A percentile compares a stretch with the other conserved stretches of the same genome.
phyloP scores from a whole-genome alignment of 768 basidiomycete genomes.

The Termitomyces sp. region DNA sequence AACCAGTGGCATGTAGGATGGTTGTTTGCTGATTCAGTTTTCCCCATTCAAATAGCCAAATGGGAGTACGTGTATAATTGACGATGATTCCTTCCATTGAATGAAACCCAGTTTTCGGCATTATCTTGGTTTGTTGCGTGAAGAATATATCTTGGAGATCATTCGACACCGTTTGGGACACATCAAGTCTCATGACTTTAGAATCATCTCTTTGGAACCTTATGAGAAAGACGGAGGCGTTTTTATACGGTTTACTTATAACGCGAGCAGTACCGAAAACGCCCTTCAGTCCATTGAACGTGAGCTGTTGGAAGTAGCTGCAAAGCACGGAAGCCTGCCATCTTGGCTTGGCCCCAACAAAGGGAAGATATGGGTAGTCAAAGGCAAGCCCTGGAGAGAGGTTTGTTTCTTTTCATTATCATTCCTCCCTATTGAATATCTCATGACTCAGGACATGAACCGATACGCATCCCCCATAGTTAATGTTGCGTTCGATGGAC shows the following conservation, averaged over 20 bases:
- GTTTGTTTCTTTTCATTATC: conserved; percentile 28
- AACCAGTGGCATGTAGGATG: conserved; percentile 23
- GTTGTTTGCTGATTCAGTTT: conserved; percentile 74
- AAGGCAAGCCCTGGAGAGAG: conserved; percentile 78
- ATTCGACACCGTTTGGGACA: conserved; percentile 43
- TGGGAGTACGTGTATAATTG: conserved; percentile 59
- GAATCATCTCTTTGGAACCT: conserved; percentile 57
- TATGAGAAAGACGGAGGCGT: conserved; percentile 81
- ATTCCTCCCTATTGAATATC: not conserved
- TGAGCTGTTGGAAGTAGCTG: conserved; percentile 36
- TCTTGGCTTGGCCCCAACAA: conserved; percentile 53
- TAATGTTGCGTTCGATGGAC: conserved; percentile 82
- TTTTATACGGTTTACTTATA: conserved; percentile 70
- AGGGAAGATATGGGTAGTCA: conserved; percentile 65
- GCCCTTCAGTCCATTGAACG: conserved; percentile 44
- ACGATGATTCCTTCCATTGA: not conserved
- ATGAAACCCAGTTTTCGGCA: conserved; percentile 46
- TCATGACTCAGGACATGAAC: conserved; percentile 66
- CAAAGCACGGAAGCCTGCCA: conserved; percentile 49
- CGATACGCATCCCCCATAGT: conserved; percentile 71
- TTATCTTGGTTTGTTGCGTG: conserved; percentile 54
- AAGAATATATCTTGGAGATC: conserved; percentile 47
- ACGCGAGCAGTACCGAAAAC: conserved; percentile 26
- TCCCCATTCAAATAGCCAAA: conserved; percentile 62
- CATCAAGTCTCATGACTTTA: conserved; percentile 52